These are phyloP conservation scores for Orbilia oligospora DNA, from an alignment of 2,329 filamentous ascomycete species.

Conservation along the genomic window DNA sequence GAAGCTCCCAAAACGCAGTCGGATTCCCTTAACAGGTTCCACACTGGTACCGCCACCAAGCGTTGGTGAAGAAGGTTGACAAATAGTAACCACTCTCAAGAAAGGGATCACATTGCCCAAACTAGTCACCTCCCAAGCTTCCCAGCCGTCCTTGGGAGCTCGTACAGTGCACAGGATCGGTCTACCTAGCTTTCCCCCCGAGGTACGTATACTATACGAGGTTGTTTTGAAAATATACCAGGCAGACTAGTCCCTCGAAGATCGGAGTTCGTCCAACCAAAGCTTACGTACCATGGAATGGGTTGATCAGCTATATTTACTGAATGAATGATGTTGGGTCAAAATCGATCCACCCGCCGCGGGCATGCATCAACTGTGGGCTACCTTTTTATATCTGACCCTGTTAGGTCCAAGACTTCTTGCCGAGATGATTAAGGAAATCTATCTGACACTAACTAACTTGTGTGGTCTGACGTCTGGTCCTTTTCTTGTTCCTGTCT, in stretches of 20 bases:
- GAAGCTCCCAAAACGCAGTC: conserved; percentile 9
- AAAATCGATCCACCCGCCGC: conserved; percentile 13
- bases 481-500: conserved; percentile 17
- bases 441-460: conserved; percentile 34
- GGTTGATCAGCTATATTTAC: conserved; percentile 20
- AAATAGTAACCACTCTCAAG: conserved; percentile 37
- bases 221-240: conserved; percentile 29
- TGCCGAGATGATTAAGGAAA: conserved; percentile 39
- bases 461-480: conserved; percentile 43
- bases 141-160: not conserved
- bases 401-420: conserved; percentile 25
- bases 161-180: not conserved
- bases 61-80: conserved; percentile 42
- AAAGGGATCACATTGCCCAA: conserved; percentile 39
- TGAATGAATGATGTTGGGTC: conserved; percentile 25
- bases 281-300: not conserved
- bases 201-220: not conserved
- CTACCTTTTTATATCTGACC: conserved; percentile 33
- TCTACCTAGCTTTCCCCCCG: not conserved
- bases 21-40: conserved; percentile 7
- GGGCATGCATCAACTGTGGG: conserved; percentile 14
- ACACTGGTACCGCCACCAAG: conserved; percentile 18
- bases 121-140: not conserved
- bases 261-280: too few relatives aligned
- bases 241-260: not conserved